phyloP scores from a whole-genome alignment of 345 rosid species.

The Hypericum androsaemum region DNA sequence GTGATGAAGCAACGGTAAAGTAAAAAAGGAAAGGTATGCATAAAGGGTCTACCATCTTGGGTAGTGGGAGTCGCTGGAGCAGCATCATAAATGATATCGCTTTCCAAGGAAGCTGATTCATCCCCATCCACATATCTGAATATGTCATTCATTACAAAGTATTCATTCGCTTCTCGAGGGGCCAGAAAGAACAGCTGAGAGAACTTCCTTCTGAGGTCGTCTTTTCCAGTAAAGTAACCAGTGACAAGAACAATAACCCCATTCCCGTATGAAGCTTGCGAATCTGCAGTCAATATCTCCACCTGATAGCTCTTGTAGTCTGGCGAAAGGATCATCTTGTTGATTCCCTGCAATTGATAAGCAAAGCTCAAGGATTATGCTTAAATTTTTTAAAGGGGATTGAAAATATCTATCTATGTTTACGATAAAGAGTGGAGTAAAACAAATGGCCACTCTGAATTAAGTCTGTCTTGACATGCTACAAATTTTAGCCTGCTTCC shows the following conservation, averaged over 20 bases:
- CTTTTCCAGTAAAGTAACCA: conserved; percentile 69
- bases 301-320: conserved; percentile 40
- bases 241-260: conserved; percentile 85
- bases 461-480: too few relatives aligned
- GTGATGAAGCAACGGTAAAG: too few relatives aligned
- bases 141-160: background rate
- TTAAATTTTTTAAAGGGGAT: too few relatives aligned
- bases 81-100: too few relatives aligned
- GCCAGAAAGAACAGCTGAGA: conserved; percentile 86
- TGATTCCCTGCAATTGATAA: conserved; percentile 16
- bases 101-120: too few relatives aligned
- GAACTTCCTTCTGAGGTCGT: conserved; percentile 65
- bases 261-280: conserved; percentile 58
- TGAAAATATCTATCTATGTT: too few relatives aligned
- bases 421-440: too few relatives aligned
- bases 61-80: too few relatives aligned
- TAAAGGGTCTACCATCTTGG: too few relatives aligned
- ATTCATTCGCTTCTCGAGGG: conserved; percentile 49
- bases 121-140: background rate
- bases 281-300: conserved; percentile 90
- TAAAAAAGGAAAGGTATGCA: too few relatives aligned
- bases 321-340: conserved; percentile 18
- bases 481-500: too few relatives aligned
- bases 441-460: too few relatives aligned
- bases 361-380: background rate